Conservation (phyloP, 2,329 filamentous ascomycete genomes). For the Dryadomyces quercus-mongolicae region DNA sequence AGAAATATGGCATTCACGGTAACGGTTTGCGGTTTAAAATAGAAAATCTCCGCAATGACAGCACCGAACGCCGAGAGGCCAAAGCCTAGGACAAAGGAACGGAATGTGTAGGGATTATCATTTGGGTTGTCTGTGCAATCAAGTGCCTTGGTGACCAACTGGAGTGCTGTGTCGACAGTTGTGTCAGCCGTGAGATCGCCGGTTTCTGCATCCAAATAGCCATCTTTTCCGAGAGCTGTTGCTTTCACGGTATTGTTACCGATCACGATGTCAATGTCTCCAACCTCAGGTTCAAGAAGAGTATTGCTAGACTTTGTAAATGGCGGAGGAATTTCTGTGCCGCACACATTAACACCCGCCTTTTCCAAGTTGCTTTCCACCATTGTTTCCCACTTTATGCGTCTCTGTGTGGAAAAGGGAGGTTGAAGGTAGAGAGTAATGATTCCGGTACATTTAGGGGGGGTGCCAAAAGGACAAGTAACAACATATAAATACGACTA, state of each 20-base stretch:
- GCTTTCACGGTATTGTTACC: not conserved
- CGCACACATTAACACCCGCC: too few relatives aligned
- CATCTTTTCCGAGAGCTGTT: not conserved
- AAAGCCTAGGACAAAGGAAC: conserved; percentile 1
- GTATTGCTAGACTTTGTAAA: too few relatives aligned
- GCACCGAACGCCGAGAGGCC: conserved; percentile 22
- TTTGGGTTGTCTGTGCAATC: not conserved
- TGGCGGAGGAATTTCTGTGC: too few relatives aligned
- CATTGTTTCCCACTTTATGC: too few relatives aligned
- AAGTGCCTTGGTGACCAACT: not conserved
- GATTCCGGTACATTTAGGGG: too few relatives aligned
- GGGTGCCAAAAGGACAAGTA: too few relatives aligned
- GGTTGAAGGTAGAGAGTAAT: too few relatives aligned
- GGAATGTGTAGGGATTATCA: not conserved
- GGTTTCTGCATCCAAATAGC: not conserved
- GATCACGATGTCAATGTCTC: not conserved
- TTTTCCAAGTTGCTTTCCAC: too few relatives aligned
- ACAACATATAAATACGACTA: too few relatives aligned
- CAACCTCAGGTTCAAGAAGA: not conserved
- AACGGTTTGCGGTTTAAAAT: conserved; percentile 34
- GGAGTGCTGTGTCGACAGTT: not conserved
- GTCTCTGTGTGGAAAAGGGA: too few relatives aligned
- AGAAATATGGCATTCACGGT: conserved; percentile 31
- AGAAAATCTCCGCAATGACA: conserved; percentile 30
- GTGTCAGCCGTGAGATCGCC: not conserved